A percentile compares a stretch with the other conserved stretches of the same genome.
Conservation (phyloP, 1,284 basidiomycete species). For the Porodaedalea pini region DNA sequence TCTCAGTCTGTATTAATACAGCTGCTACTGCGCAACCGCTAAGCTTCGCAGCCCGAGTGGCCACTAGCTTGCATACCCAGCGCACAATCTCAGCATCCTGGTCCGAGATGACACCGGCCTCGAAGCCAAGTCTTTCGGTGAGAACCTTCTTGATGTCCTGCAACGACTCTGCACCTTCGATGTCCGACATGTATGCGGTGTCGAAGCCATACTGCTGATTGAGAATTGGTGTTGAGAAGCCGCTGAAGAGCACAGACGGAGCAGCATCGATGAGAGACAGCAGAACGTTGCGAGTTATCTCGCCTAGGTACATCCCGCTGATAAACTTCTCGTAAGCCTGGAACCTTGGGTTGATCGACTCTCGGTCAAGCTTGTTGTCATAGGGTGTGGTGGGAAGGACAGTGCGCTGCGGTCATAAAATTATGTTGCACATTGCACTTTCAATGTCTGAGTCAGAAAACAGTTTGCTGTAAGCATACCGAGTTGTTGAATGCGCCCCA, state of each 20-base stretch:
- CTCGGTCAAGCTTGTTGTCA: constrained; percentile 90
- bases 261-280: constrained; percentile 82
- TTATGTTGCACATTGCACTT: constrained; percentile 1
- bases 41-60: constrained; percentile 77
- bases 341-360: constrained; percentile 89
- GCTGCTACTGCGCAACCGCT: constrained; percentile 88
- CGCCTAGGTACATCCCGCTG: constrained; percentile 98
- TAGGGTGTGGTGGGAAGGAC: constrained; percentile 88
- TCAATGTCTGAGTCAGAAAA: neutral
- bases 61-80: constrained; percentile 77
- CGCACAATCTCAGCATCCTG: constrained; percentile 78
- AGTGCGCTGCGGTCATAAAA: constrained; percentile 52
- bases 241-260: constrained; percentile 76
- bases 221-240: constrained; percentile 66
- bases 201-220: constrained; percentile 95
- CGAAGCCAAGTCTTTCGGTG: constrained; percentile 58
- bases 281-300: constrained; percentile 85
- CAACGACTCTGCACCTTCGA: constrained; percentile 63
- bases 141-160: constrained; percentile 49
- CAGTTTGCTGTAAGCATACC: constrained; percentile 37
- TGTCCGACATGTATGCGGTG: constrained; percentile 85
- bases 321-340: constrained; percentile 99
- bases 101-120: constrained; percentile 49
- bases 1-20: constrained; percentile 77
- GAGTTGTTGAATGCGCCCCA: constrained; percentile 96